Evolutionary conservation across 169 alveolate species (phyloP).

Genomic region (Ichthyophthirius multifiliis): DNA sequence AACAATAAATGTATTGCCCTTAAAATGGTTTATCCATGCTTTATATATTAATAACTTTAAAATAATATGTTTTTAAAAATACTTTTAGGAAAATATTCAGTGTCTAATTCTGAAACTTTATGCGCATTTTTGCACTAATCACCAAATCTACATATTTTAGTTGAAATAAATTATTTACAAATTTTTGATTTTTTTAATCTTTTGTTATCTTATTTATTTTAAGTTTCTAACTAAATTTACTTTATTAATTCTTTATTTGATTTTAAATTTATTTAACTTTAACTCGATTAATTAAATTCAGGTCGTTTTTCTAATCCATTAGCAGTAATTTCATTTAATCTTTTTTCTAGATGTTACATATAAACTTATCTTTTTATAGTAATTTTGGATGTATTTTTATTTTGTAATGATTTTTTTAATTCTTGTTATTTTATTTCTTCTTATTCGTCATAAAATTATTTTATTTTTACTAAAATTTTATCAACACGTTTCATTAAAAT

Average conservation of each 20-base stretch:
- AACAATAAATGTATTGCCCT: no score
- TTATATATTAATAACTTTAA: neutral
- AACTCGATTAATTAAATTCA: neutral
- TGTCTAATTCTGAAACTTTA: neutral
- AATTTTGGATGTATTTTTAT: no score
- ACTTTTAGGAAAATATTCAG: conserved; percentile 7
- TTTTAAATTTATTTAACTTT: neutral
- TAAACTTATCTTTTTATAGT: neutral
- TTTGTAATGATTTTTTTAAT: no score
- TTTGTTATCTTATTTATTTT: no score
- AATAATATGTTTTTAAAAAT: neutral
- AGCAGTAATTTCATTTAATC: neutral
- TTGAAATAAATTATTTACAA: neutral
- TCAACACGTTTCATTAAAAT: no score
- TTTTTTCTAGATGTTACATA: neutral
- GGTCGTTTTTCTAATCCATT: neutral
- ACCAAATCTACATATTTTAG: neutral
- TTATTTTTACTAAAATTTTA: no score
- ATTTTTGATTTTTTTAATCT: neutral
- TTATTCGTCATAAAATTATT: no score
- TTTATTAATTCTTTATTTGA: neutral
- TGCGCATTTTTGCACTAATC: neutral
- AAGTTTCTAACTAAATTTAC: neutral
- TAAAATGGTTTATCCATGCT: neutral
- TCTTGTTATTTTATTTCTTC: no score